phyloP scores from a whole-genome alignment of 768 basidiomycete species.

The Lentinus tigrinus region DNA sequence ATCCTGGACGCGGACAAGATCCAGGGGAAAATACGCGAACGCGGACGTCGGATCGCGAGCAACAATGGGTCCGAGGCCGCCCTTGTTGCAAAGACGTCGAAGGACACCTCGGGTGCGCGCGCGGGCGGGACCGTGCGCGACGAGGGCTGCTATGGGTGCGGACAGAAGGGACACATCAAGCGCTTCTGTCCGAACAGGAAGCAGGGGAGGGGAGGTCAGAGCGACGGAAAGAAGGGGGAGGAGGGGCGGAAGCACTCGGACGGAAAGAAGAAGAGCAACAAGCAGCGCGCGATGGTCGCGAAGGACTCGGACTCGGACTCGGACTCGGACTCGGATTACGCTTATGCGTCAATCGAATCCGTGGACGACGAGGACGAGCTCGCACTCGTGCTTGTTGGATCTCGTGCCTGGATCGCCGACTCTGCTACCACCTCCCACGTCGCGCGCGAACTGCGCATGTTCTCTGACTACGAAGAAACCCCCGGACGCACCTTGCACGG shows the following conservation, averaged over 20 bases:
- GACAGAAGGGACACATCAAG: conserved; percentile 2
- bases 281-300: neutral
- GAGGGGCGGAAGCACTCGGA: neutral
- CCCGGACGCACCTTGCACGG: conserved; percentile 10
- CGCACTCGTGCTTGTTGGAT: neutral
- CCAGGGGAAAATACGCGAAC: too few relatives aligned
- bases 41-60: too few relatives aligned
- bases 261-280: conserved; percentile 1
- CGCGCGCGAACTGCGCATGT: conserved; percentile 6
- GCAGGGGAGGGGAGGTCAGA: neutral
- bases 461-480: conserved; percentile 5
- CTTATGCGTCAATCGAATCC: too few relatives aligned
- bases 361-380: neutral
- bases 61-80: too few relatives aligned
- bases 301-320: neutral
- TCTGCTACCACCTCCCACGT: conserved; percentile 13
- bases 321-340: too few relatives aligned
- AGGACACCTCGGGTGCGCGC: too few relatives aligned
- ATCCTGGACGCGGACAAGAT: neutral
- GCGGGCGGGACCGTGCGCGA: too few relatives aligned
- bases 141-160: conserved; percentile 1
- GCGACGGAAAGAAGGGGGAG: neutral
- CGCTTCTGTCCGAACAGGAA: conserved; percentile 6
- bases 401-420: conserved; percentile 18
- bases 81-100: too few relatives aligned